A percentile compares a stretch with the other conserved stretches of the same genome.
Evolutionary conservation across 208 protist genomes (phyloP).

Genomic region (Wallacemonas collosoma): DNA sequence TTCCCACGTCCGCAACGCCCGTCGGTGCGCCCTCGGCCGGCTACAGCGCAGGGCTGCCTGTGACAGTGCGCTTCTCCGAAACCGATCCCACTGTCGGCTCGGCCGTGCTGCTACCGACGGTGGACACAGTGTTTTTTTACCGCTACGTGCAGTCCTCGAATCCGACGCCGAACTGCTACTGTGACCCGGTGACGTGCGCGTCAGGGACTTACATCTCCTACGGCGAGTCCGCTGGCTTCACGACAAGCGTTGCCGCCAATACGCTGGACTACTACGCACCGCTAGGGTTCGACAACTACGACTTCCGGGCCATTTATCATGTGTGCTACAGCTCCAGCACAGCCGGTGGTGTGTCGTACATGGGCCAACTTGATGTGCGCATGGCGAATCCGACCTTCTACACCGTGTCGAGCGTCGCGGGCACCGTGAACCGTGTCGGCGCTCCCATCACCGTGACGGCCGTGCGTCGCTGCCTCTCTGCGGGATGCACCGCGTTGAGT

Average conservation of each 20-base stretch:
- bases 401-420: conserved; percentile 50
- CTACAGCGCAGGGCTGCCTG: conserved; percentile 47
- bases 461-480: conserved; percentile 45
- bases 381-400: conserved; percentile 89
- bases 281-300: conserved; percentile 81
- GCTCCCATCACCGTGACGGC: conserved; percentile 60
- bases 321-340: conserved; percentile 70
- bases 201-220: conserved; percentile 40
- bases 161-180: conserved; percentile 72
- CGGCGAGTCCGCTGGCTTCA: conserved; percentile 24
- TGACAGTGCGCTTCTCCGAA: conserved; percentile 50
- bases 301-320: conserved; percentile 66
- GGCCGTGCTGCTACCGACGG: conserved; percentile 22
- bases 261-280: conserved; percentile 40
- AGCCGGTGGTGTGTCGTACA: conserved; percentile 50
- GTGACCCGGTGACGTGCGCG: conserved; percentile 59
- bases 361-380: conserved; percentile 62
- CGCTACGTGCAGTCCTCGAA: conserved; percentile 44
- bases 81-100: conserved; percentile 24
- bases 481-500: conserved; percentile 41
- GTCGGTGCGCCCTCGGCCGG: conserved; percentile 20
- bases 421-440: conserved; percentile 49
- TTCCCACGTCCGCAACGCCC: conserved; percentile 50
- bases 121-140: conserved; percentile 82
- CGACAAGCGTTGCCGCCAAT: conserved; percentile 21